Conservation (phyloP, 768 basidiomycete genomes). For the Candolleomyces eurysporus region DNA sequence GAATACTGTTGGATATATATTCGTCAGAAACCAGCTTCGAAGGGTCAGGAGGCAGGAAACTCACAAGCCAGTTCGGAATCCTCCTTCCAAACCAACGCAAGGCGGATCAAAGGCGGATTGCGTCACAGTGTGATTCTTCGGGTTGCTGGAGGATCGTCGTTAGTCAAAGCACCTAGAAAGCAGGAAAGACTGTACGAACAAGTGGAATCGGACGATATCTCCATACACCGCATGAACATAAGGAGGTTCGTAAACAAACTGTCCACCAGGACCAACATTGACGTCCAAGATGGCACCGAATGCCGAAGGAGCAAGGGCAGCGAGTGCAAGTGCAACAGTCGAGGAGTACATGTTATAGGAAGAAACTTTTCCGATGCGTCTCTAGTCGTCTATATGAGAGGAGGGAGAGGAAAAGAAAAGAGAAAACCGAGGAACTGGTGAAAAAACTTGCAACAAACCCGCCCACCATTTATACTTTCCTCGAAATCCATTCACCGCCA, state of each 20-base stretch:
- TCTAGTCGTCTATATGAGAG: too few relatives aligned
- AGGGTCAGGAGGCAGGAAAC: slow-evolving; percentile 10
- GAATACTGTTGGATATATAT: background rate
- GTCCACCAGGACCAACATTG: slow-evolving; percentile 32
- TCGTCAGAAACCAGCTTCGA: background rate
- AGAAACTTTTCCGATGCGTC: too few relatives aligned
- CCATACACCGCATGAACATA: slow-evolving; percentile 40
- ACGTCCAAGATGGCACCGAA: slow-evolving; percentile 30
- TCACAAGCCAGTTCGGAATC: slow-evolving; percentile 38
- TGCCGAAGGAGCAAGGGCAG: slow-evolving; percentile 23
- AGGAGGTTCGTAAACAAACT: slow-evolving; percentile 30
- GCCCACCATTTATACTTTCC: too few relatives aligned
- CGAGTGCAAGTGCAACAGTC: slow-evolving; percentile 17
- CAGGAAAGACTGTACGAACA: slow-evolving; percentile 37
- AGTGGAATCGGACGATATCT: slow-evolving; percentile 47
- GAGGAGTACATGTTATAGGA: background rate
- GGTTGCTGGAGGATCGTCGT: slow-evolving; percentile 27
- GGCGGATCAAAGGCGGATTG: slow-evolving; percentile 45
- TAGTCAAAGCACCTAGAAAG: background rate
- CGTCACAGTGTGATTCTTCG: slow-evolving; percentile 49
- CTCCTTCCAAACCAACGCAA: slow-evolving; percentile 25
- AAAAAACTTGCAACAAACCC: too few relatives aligned
- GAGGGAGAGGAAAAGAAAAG: too few relatives aligned
- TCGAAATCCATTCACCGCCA: too few relatives aligned
- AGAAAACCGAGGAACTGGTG: too few relatives aligned